Evolutionary conservation across 345 rosid species (phyloP), one percentile per base, ranked within the genome.

Genomic region (Brassica nigra): DNA sequence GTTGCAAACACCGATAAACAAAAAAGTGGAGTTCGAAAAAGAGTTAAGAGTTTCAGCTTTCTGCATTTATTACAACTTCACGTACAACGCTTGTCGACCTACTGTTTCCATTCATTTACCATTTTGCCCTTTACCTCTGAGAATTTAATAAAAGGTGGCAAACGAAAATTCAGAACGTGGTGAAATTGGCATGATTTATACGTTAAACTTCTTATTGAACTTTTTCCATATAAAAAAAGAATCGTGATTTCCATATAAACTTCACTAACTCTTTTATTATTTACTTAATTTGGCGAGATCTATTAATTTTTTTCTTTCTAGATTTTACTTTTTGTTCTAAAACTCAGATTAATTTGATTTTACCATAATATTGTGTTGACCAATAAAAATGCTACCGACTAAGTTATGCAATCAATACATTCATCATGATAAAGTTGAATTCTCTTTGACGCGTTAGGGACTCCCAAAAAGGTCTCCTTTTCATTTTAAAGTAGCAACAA

Each of bases 11-110:
- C 78, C 81, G 61, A 83, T 62, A 58, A 65, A 65, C 69, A 63
- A 71, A 81, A 63, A 63, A 62, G 79, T 67, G 55, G 49, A 47
- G 66, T 74, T 68, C 68, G 54, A 80, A 74, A 74, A 75, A 70
- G 15, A 18, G 69, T 62, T 29, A 72, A 76, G 81, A 82, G 49
- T 74, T 85, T 78, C 88, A 83, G 78, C 93, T 89, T 91, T 89
- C 78, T 65, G 79, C 89, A 89, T 91, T 91, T 84, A 89, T 85
- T 83, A 79, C 83, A 67, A 54, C n/a, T n/a, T n/a, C n/a, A n/a
- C n/a, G n/a, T n/a, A n/a, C n/a, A n/a, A n/a, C n/a, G n/a, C n/a
- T n/a, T n/a, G n/a, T 79, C 82, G 31, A 67, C 78, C 74, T 44
- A 58, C 74, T 67, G 52, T 78, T 69, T 66, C 61, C 37, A 3